phyloP scores from a whole-genome alignment of 345 rosid genomes.

The Theobroma cacao region DNA sequence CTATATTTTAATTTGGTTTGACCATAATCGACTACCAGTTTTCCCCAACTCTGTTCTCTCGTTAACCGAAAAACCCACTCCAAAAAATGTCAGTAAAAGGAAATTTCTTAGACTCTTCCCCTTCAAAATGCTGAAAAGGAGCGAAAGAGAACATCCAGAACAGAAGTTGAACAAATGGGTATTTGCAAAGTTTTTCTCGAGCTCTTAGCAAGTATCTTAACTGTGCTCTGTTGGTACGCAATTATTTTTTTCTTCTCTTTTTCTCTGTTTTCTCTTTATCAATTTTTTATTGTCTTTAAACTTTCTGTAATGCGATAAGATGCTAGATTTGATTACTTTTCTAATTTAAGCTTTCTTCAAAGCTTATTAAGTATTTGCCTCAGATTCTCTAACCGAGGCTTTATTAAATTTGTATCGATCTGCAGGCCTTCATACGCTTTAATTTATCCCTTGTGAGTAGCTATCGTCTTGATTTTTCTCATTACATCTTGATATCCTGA shows the following conservation, averaged over 20 bases:
- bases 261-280: not conserved
- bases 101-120: not conserved
- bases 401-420: not conserved
- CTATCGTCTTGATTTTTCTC: not conserved
- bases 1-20: not conserved
- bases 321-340: not conserved
- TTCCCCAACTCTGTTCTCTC: not conserved
- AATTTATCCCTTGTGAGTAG: constrained; percentile 35
- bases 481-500: not conserved
- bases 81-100: not conserved
- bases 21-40: not conserved
- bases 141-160: too few species aligned
- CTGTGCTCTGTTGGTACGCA: constrained; percentile 27
- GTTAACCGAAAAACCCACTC: not conserved
- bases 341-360: not conserved
- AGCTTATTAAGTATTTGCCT: not conserved
- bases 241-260: not conserved
- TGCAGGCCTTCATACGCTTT: constrained; percentile 40
- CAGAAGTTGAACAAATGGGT: constrained; percentile 17
- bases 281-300: not conserved
- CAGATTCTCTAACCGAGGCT: not conserved
- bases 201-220: constrained; percentile 17
- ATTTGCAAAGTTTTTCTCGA: constrained; percentile 3
- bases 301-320: not conserved
- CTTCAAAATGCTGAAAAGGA: not conserved